phyloP scores from a whole-genome alignment of 2,329 filamentous ascomycete species.

The Colletotrichum tropicicola region DNA sequence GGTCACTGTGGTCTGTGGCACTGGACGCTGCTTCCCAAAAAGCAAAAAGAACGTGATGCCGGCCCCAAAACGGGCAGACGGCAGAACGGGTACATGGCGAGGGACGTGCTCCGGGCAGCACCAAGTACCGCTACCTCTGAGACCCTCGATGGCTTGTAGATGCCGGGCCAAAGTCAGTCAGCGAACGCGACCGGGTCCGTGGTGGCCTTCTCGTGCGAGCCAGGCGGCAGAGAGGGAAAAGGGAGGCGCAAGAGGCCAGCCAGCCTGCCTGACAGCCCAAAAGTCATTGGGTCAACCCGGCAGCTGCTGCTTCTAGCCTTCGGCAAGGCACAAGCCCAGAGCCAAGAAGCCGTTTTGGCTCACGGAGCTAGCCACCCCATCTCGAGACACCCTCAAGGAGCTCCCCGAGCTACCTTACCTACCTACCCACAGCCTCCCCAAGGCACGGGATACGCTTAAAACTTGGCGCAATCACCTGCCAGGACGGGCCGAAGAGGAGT shows the following conservation, averaged over 20 bases:
- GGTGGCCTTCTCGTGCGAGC: constrained; percentile 11
- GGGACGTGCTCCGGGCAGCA: constrained; percentile 15
- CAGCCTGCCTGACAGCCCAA: too few relatives aligned
- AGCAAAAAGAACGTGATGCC: neutral
- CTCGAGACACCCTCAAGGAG: too few relatives aligned
- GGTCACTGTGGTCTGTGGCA: neutral
- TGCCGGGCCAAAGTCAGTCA: neutral
- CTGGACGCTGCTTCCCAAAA: neutral
- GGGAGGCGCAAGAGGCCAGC: too few relatives aligned
- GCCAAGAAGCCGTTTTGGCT: too few relatives aligned
- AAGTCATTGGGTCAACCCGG: too few relatives aligned
- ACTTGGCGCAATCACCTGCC: neutral
- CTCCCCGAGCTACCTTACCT: too few relatives aligned
- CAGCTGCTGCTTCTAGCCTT: too few relatives aligned
- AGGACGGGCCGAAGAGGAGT: neutral
- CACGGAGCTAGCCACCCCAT: too few relatives aligned
- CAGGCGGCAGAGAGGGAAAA: neutral
- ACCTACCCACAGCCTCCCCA: too few relatives aligned
- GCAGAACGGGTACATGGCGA: constrained; percentile 12
- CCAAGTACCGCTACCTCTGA: constrained; percentile 7
- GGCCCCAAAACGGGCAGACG: neutral
- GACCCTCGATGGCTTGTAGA: neutral
- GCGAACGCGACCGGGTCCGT: neutral
- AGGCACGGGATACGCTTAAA: neutral
- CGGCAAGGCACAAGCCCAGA: too few relatives aligned